A percentile compares a stretch with the other conserved stretches of the same genome.
These are phyloP conservation scores for Neofusicoccum kwambonambiense DNA, from an alignment of 2,329 filamentous ascomycete species.

Conservation along the genomic window DNA sequence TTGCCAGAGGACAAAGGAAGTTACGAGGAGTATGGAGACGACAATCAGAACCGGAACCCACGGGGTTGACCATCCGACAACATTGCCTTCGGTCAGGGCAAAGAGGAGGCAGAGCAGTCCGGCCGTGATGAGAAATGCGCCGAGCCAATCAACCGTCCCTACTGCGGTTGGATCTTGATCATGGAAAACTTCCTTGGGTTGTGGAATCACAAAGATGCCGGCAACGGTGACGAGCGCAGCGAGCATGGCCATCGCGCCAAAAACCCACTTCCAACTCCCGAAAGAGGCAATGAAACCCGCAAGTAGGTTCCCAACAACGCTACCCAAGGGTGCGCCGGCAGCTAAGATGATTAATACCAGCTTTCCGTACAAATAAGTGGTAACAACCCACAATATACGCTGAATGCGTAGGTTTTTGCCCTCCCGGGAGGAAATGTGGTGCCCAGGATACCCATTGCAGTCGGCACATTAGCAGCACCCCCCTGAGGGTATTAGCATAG, in stretches of 20 bases:
- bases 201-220: conserved; percentile 59
- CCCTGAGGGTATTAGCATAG: conserved; percentile 39
- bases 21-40: conserved; percentile 54
- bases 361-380: conserved; percentile 64
- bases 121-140: conserved; percentile 58
- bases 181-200: conserved; percentile 32
- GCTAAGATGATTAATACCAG: conserved; percentile 37
- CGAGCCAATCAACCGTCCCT: conserved; percentile 62
- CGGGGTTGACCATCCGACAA: conserved; percentile 61
- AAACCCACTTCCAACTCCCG: conserved; percentile 65
- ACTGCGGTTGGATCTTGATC: conserved; percentile 32
- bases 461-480: conserved; percentile 65
- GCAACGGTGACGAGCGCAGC: conserved; percentile 55
- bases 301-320: conserved; percentile 53
- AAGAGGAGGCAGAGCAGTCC: conserved; percentile 62
- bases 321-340: conserved; percentile 36
- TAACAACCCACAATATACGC: conserved; percentile 59
- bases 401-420: conserved; percentile 68
- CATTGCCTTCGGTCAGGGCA: conserved; percentile 64
- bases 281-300: conserved; percentile 33
- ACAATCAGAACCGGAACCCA: conserved; percentile 60
- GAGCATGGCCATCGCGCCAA: conserved; percentile 60
- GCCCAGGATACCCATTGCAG: conserved; percentile 66
- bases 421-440: conserved; percentile 64
- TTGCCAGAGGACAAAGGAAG: conserved; percentile 59